Percentiles rank a stretch among this genome's conserved stretches.
phyloP scores from a whole-genome alignment of 306 rosid genomes.

The Rosa multiflora region DNA sequence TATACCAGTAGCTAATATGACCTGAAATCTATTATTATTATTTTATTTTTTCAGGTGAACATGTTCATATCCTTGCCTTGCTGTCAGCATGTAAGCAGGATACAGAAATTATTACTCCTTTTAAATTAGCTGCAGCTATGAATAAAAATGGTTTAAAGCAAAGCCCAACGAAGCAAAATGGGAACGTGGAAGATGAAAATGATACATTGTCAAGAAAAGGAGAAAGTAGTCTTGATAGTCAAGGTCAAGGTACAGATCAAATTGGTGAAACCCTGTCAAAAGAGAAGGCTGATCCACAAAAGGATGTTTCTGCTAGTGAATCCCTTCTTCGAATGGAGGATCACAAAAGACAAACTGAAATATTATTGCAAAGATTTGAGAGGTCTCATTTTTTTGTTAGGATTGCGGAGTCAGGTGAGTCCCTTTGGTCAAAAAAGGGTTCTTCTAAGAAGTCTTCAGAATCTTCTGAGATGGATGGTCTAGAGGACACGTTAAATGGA shows the following conservation, averaged over 20 bases:
- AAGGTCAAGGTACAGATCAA: slow-evolving; percentile 40
- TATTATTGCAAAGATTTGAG: slow-evolving; percentile 69
- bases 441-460: slow-evolving; percentile 29
- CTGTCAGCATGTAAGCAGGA: slow-evolving; percentile 88
- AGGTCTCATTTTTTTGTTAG: slow-evolving; percentile 92
- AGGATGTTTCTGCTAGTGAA: slow-evolving; percentile 53
- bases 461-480: slow-evolving; percentile 35
- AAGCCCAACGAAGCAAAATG: slow-evolving; percentile 52
- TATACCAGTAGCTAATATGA: slow-evolving; percentile 21
- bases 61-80: slow-evolving; percentile 87
- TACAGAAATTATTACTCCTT: slow-evolving; percentile 69
- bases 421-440: slow-evolving; percentile 77
- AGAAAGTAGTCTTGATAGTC: slow-evolving; percentile 43
- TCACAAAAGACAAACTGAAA: slow-evolving; percentile 60
- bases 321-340: slow-evolving; percentile 68
- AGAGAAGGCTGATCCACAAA: slow-evolving; percentile 32
- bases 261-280: slow-evolving; percentile 41
- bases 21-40: slow-evolving; percentile 37
- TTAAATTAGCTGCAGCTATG: slow-evolving; percentile 68
- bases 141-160: slow-evolving; percentile 62
- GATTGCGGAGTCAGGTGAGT: slow-evolving; percentile 68
- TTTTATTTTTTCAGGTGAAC: slow-evolving; percentile 68
- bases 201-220: slow-evolving; percentile 37
- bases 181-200: slow-evolving; percentile 39
- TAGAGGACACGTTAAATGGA: slow-evolving; percentile 29